These are phyloP conservation scores for Parachaetomium inaequale DNA, from an alignment of 495 filamentous ascomycete genomes.

Conservation along the genomic window DNA sequence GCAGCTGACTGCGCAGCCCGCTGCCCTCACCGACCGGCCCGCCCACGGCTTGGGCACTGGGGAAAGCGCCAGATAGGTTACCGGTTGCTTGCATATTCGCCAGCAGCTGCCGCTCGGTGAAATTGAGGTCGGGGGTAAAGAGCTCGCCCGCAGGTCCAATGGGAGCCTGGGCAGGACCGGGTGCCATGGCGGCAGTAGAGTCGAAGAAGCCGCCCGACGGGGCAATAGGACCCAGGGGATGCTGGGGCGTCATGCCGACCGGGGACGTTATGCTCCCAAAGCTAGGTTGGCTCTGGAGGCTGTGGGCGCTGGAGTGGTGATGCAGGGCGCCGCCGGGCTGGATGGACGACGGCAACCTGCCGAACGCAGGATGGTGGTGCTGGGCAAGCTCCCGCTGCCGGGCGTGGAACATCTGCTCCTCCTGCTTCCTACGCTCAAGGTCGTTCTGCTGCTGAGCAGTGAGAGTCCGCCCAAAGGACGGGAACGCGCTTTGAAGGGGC, in stretches of 20 bases:
- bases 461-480: slow-evolving; percentile 94
- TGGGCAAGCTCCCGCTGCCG: slow-evolving; percentile 80
- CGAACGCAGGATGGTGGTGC: slow-evolving; percentile 68
- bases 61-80: slow-evolving; percentile 34
- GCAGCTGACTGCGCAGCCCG: slow-evolving; percentile 40
- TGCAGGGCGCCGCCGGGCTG: slow-evolving; percentile 76
- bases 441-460: slow-evolving; percentile 98
- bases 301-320: slow-evolving; percentile 91
- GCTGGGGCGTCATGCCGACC: slow-evolving; percentile 68
- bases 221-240: slow-evolving; percentile 58
- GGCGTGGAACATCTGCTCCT: slow-evolving; percentile 95
- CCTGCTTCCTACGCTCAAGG: slow-evolving; percentile 90
- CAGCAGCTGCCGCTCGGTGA: slow-evolving; percentile 40
- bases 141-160: slow-evolving; percentile 36
- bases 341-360: slow-evolving; percentile 55
- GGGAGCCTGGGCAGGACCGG: slow-evolving; percentile 20
- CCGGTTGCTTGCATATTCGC: slow-evolving; percentile 37
- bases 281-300: slow-evolving; percentile 92
- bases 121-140: slow-evolving; percentile 47
- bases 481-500: slow-evolving; percentile 92
- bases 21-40: slow-evolving; percentile 29
- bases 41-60: slow-evolving; percentile 31
- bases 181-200: slow-evolving; percentile 33
- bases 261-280: slow-evolving; percentile 91
- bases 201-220: slow-evolving; percentile 66